Percentiles rank a stretch among this genome's conserved stretches.
Evolutionary conservation across 306 rosid genomes (phyloP).

Genomic region (Casuarina cunninghamiana): DNA sequence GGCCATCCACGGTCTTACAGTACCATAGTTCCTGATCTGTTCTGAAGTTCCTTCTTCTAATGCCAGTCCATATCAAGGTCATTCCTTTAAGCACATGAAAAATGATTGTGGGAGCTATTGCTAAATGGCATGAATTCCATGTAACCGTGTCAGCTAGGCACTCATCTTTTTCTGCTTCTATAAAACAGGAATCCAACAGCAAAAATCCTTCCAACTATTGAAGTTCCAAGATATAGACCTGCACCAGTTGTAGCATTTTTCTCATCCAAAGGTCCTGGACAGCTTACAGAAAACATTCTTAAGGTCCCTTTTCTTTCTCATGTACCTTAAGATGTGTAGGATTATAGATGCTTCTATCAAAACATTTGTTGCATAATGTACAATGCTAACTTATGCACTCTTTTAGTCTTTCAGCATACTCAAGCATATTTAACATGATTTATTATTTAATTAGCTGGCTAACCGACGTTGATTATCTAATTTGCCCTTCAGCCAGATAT

Average conservation of each 20-base stretch:
- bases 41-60: too few species aligned
- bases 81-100: too few species aligned
- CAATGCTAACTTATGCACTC: too few species aligned
- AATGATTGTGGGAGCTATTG: too few species aligned
- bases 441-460: too few species aligned
- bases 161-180: conserved; percentile 7
- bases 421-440: too few species aligned
- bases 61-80: too few species aligned
- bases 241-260: conserved; percentile 82
- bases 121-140: too few species aligned
- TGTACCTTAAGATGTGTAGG: background rate
- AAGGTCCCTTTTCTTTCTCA: conserved; percentile 52
- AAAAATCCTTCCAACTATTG: conserved; percentile 66
- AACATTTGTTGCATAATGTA: background rate
- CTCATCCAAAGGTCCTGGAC: conserved; percentile 91
- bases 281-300: conserved; percentile 81
- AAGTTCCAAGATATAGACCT: conserved; percentile 50
- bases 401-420: too few species aligned
- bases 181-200: conserved; percentile 67
- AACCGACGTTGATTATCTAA: background rate
- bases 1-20: background rate
- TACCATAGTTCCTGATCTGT: background rate
- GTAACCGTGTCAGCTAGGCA: background rate
- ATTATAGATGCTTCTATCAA: background rate
- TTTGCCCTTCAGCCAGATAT: conserved; percentile 71